Percentiles rank a stretch among this genome's conserved stretches.
Conservation (phyloP, 164 flowering plant genomes). For the Sextonia rubra region DNA sequence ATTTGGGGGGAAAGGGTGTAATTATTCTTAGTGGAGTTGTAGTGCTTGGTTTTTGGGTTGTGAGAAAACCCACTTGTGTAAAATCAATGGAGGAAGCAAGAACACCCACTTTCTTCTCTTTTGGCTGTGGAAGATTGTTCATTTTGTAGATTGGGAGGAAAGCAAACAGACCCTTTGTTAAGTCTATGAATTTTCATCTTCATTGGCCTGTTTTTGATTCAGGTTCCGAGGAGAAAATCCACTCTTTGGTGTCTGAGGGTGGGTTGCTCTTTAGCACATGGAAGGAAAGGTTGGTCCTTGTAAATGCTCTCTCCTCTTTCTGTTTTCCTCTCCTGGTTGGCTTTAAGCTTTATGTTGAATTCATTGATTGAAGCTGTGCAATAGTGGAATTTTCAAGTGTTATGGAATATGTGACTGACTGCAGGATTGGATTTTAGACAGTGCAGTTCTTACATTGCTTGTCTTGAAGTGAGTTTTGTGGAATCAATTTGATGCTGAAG, state of each 20-base stretch:
- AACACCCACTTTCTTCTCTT: not conserved
- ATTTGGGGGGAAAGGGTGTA: constrained; percentile 5
- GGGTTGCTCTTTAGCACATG: not conserved
- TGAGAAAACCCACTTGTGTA: not conserved
- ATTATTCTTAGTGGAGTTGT: not conserved
- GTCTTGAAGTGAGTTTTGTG: not conserved
- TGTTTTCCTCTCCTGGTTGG: not conserved
- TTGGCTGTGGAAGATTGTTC: constrained; percentile 1
- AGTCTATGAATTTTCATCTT: not conserved
- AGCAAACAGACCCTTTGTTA: not conserved
- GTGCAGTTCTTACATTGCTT: not conserved
- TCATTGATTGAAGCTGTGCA: not conserved
- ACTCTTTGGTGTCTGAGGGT: constrained; percentile 2
- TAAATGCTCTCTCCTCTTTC: not conserved
- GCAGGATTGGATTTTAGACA: not conserved
- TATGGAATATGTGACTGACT: not conserved
- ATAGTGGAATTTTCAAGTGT: not conserved
- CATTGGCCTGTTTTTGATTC: constrained; percentile 1
- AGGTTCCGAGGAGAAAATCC: constrained; percentile 6
- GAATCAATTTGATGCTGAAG: not conserved
- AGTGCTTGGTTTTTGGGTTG: constrained; percentile 1
- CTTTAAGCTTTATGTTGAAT: not conserved
- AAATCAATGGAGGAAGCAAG: not conserved
- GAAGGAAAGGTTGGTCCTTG: constrained; percentile 4
- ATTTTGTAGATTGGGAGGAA: not conserved